Evolutionary conservation across 306 rosid species (phyloP).

Genomic region (Cucurbita moschata): DNA sequence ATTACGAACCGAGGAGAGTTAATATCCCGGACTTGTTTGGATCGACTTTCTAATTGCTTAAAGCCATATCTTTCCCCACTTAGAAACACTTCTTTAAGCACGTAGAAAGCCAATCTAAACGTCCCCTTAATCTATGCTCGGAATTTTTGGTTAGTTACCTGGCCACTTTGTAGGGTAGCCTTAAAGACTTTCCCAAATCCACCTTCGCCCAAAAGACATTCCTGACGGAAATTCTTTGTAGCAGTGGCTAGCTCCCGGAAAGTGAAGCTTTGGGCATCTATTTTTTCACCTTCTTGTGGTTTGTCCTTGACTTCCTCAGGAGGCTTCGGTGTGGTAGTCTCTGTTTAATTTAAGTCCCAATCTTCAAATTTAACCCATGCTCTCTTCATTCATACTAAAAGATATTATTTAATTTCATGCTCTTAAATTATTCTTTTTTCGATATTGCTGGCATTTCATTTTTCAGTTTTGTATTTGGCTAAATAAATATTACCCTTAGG

Average conservation of each 20-base stretch:
- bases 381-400: background rate
- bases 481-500: background rate
- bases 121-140: background rate
- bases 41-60: background rate
- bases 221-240: slow-evolving; percentile 78
- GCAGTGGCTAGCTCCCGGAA: slow-evolving; percentile 85
- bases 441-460: background rate
- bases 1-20: too few species aligned
- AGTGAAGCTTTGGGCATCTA: slow-evolving; percentile 52
- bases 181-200: slow-evolving; percentile 87
- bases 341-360: background rate
- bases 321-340: background rate
- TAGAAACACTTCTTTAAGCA: background rate
- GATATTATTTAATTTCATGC: background rate
- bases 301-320: slow-evolving; percentile 17
- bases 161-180: slow-evolving; percentile 54
- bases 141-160: slow-evolving; percentile 26
- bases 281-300: slow-evolving; percentile 26
- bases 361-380: background rate
- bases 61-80: too few species aligned
- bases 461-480: background rate
- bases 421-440: too few species aligned
- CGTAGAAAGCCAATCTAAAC: background rate
- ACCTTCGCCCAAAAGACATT: slow-evolving; percentile 76
- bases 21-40: background rate